A percentile compares a stretch with the other conserved stretches of the same genome.
phyloP scores from a whole-genome alignment of 257 asterid genomes.

The Osmanthus fragrans region DNA sequence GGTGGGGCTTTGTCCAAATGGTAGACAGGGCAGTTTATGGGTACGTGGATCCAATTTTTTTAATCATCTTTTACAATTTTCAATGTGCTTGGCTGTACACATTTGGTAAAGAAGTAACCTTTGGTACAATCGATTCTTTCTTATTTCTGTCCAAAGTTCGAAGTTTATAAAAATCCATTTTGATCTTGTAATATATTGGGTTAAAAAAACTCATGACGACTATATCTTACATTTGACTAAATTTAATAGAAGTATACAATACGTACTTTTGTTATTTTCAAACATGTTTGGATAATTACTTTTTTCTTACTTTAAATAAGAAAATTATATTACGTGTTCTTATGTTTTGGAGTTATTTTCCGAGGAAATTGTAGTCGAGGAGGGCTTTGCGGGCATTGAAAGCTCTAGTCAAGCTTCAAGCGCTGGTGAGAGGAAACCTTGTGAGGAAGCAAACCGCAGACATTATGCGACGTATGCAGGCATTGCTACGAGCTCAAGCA shows the following conservation, averaged over 20 bases:
- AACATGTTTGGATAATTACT: not conserved
- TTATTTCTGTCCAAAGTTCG: no score
- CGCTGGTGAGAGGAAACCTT: slow-evolving; percentile 75
- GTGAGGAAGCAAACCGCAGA: slow-evolving; percentile 70
- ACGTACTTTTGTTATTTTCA: no score
- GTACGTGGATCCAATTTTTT: slow-evolving; percentile 15
- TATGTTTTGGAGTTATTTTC: no score
- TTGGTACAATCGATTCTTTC: no score
- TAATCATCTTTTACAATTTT: not conserved
- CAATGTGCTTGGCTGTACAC: no score
- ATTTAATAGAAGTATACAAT: no score
- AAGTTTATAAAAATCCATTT: no score
- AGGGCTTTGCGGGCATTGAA: slow-evolving; percentile 83
- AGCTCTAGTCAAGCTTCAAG: slow-evolving; percentile 89
- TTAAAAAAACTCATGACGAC: no score
- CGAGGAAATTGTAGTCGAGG: slow-evolving; percentile 49
- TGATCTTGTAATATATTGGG: no score
- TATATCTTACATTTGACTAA: no score
- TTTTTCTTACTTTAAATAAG: not conserved
- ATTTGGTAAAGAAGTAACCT: no score
- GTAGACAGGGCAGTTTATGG: slow-evolving; percentile 21
- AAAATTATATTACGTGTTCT: not conserved
- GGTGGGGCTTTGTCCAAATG: slow-evolving; percentile 28
- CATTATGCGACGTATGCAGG: slow-evolving; percentile 52
- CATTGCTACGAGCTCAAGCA: slow-evolving; percentile 63